Evolutionary conservation across 495 filamentous ascomycete species (phyloP).

Genomic region (Aspergillus nanangensis): DNA sequence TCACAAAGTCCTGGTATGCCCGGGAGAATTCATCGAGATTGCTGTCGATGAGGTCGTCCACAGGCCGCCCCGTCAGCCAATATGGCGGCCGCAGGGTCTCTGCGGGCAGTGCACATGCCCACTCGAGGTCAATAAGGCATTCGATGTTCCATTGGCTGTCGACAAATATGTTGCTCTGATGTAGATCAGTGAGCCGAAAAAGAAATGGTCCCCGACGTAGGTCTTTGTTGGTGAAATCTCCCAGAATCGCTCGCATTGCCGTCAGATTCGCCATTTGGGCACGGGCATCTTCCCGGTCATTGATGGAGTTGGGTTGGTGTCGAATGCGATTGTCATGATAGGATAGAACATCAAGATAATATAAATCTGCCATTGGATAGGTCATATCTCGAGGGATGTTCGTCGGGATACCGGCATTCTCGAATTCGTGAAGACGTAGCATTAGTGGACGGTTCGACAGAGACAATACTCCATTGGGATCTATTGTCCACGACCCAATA

Average conservation of each 20-base stretch:
- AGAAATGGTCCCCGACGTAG: conserved; percentile 20
- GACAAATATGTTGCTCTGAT: conserved; percentile 32
- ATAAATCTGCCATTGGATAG: conserved; percentile 20
- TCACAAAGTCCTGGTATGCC: conserved; percentile 7
- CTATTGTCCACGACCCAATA: conserved; percentile 33
- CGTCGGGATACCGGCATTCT: conserved; percentile 28
- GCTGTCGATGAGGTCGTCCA: conserved; percentile 13
- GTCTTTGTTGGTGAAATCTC: conserved; percentile 16
- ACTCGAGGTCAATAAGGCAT: conserved; percentile 19
- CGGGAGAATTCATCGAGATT: conserved; percentile 4
- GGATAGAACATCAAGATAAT: conserved; percentile 20
- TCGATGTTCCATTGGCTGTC: conserved; percentile 23
- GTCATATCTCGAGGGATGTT: conserved; percentile 21
- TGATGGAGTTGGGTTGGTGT: conserved; percentile 23
- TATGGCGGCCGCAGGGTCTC: conserved; percentile 24
- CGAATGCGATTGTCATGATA: conserved; percentile 26
- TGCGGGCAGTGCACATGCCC: conserved; percentile 18
- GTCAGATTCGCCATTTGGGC: conserved; percentile 19
- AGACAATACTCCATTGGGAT: conserved; percentile 19
- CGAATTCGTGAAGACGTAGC: conserved; percentile 19
- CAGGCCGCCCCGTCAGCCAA: conserved; percentile 23
- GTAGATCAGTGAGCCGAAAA: conserved; percentile 19
- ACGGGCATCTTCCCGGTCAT: conserved; percentile 19
- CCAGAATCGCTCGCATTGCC: conserved; percentile 20
- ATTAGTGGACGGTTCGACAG: conserved; percentile 30